Percentiles rank a stretch among this genome's conserved stretches.
Conservation (phyloP, 129 eudicot genomes). For the Centella asiatica region DNA sequence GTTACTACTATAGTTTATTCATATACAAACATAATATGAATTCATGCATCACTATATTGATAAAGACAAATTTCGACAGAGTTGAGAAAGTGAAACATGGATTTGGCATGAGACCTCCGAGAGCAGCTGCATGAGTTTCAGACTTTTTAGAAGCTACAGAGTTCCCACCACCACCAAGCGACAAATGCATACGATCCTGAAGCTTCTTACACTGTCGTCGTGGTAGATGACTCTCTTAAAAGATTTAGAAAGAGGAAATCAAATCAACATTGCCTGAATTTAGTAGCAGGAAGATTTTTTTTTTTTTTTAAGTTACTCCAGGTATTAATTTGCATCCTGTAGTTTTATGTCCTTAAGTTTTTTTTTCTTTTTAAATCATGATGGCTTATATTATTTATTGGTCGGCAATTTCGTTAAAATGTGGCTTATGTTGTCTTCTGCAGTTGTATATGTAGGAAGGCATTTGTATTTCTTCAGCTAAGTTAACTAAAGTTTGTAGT, state of each 20-base stretch:
- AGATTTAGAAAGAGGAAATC: not conserved
- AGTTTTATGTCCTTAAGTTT: too few relatives aligned
- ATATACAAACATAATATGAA: not conserved
- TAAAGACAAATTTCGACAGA: conserved; percentile 26
- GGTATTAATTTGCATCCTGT: too few relatives aligned
- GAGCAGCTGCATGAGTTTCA: conserved; percentile 20
- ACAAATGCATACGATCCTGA: not conserved
- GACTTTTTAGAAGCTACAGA: not conserved
- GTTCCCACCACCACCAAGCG: not conserved
- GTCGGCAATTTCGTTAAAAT: not conserved
- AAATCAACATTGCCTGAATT: not conserved
- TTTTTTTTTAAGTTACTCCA: too few relatives aligned
- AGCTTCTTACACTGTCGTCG: not conserved
- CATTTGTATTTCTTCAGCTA: not conserved
- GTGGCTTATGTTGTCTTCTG: not conserved
- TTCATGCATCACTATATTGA: not conserved
- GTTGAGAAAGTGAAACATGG: conserved; percentile 84
- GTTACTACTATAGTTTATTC: not conserved
- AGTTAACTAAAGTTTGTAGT: not conserved
- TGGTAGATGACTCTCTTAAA: too few relatives aligned
- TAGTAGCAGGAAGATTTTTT: not conserved
- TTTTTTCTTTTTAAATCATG: not conserved
- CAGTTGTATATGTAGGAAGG: not conserved
- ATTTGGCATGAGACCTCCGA: conserved; percentile 85
- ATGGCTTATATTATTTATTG: not conserved